Base-by-base conservation (phyloP, 768 basidiomycete species). In the Podaxis pistillaris region DNA sequence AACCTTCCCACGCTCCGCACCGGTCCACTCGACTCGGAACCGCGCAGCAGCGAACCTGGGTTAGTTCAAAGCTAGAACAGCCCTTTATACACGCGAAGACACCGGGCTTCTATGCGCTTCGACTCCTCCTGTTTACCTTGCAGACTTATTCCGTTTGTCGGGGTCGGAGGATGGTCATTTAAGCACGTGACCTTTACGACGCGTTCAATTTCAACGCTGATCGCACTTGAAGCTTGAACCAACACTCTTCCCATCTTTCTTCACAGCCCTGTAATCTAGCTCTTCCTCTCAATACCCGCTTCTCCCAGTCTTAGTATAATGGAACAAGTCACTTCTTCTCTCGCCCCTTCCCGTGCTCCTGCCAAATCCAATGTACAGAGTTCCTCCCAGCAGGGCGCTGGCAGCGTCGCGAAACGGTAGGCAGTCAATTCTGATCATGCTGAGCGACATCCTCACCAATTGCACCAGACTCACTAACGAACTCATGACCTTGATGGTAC, bases 401-500 rank as follows among this genome's bases (percentile, higher is more conserved):
- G 91, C 49, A 93, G 90, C 68, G 92, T 93, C 53, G 89, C 91
- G 36, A 94, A 94, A 83, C 86, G 92, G 92, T 91, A 58, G 13
- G 77, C 50, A 63, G 63, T 49, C 56, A 60, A 9, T 55, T 56
- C 58, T 56, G 49, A 52, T 22, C 17, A 51, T 47, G 63, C 63
- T 50, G 8, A 41, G 44, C 19, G 40, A n/a, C 55, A 33, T 57
- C 33, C 60, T 66, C 52, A 66, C 47, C 49, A 11, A 54, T 51
- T 30, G n/a, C 22, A 52, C 11, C 61, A 90, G 93, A 56, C 81
- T 94, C 65, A 85, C 86, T 67, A 93, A 82, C 68, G 93, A 94
- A 77, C 83, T 94, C 26, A 94, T 94, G 93, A 87, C 88, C 22
- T 79, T 94, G 60, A 92, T 94, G 93, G 93, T 92, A 63, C 65